A percentile compares a stretch with the other conserved stretches of the same genome.
These are phyloP conservation scores for Calonectria multiphialidica DNA, from an alignment of 2,329 filamentous ascomycete species.

Conservation along the genomic window DNA sequence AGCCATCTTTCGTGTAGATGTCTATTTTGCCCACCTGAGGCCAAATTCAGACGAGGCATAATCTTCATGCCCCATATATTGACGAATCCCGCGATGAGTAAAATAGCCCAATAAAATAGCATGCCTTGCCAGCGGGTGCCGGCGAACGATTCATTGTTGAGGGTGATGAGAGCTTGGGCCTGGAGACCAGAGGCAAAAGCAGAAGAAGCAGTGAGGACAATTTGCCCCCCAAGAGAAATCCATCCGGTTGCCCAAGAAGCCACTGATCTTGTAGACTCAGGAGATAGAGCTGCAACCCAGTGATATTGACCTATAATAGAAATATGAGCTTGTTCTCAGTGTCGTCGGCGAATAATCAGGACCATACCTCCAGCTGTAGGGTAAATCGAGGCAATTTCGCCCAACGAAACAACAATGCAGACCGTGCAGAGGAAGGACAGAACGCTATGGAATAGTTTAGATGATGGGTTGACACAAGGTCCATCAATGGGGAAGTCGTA, in stretches of 20 bases:
- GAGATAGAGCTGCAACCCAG: constrained; percentile 57
- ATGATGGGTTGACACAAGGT: constrained; percentile 13
- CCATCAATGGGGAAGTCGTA: constrained; percentile 26
- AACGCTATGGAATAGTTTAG: no score
- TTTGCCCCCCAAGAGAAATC: constrained; percentile 57
- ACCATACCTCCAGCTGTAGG: constrained; percentile 48
- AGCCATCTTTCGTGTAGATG: no score
- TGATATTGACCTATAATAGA: constrained; percentile 55
- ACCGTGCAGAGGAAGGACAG: constrained; percentile 55
- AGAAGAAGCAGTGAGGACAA: constrained; percentile 58
- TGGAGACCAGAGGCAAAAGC: constrained; percentile 59
- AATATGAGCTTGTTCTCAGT: background rate
- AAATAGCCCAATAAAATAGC: constrained; percentile 59
- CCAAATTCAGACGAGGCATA: constrained; percentile 48
- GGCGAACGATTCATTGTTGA: constrained; percentile 55
- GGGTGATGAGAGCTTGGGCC: constrained; percentile 54
- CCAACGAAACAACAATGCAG: constrained; percentile 53
- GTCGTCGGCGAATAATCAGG: no score
- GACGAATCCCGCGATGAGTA: constrained; percentile 50
- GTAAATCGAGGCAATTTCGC: constrained; percentile 54
- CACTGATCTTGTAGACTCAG: background rate
- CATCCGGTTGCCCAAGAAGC: constrained; percentile 23
- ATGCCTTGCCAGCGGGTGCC: constrained; percentile 57
- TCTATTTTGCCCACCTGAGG: background rate
- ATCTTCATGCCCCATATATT: constrained; percentile 56